phyloP scores from a whole-genome alignment of 768 basidiomycete genomes.

The Hericium coralloides region DNA sequence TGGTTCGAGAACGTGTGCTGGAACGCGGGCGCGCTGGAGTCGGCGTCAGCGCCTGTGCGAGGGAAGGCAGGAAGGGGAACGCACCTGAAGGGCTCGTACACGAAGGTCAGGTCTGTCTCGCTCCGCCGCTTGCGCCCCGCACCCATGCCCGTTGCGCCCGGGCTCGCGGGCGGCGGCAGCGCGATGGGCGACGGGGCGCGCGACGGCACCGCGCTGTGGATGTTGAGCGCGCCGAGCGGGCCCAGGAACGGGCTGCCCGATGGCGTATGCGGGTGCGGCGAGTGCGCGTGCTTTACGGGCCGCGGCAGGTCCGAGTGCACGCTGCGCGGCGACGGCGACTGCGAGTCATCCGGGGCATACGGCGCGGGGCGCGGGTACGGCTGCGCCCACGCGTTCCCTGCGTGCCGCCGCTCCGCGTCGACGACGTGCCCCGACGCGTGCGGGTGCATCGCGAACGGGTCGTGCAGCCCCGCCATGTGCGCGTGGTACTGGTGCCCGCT shows the following conservation, averaged over 20 bases:
- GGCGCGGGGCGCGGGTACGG: slow-evolving; percentile 6
- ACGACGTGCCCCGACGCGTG: slow-evolving; percentile 22
- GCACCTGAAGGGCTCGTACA: slow-evolving; percentile 12
- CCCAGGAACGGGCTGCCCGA: slow-evolving; percentile 62
- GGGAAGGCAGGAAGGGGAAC: slow-evolving; percentile 9
- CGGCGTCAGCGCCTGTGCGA: slow-evolving; percentile 2
- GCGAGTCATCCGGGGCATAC: slow-evolving; percentile 42
- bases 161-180: slow-evolving; percentile 42
- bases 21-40: slow-evolving; percentile 21
- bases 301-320: slow-evolving; percentile 49
- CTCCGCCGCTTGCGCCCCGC: slow-evolving; percentile 19
- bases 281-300: slow-evolving; percentile 12
- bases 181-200: slow-evolving; percentile 66
- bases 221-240: slow-evolving; percentile 64
- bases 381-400: slow-evolving; percentile 5
- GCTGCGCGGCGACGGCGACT: slow-evolving; percentile 62
- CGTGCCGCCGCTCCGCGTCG: slow-evolving; percentile 23
- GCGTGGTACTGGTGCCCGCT: neutral
- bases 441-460: slow-evolving; percentile 16
- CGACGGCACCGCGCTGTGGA: slow-evolving; percentile 61
- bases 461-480: slow-evolving; percentile 9
- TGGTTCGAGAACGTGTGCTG: slow-evolving; percentile 21
- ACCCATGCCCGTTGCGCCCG: neutral
- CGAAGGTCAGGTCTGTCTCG: slow-evolving; percentile 21
- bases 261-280: neutral